Evolutionary conservation across 169 alveolate species (phyloP), one percentile per base, ranked within the genome.

Genomic region (Theileria orientalis): DNA sequence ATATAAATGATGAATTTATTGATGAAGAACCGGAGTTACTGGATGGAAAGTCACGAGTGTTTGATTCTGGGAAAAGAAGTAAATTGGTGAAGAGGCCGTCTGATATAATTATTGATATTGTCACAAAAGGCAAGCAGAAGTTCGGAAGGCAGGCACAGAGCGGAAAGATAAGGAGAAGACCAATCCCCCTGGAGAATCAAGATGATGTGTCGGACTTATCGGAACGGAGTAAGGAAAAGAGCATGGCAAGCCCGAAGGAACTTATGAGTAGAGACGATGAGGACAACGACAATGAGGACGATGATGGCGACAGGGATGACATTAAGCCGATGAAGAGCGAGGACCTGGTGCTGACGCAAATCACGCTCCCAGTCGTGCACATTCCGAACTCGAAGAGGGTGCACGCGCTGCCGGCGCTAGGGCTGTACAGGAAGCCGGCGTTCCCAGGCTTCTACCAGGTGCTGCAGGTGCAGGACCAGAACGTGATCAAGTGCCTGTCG

Each of bases 401-500:
- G 14, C 89, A 89, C 27, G 80, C 79, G 2, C 57, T 89, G 35
- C 74, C 83, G 13, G 94, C 92, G 9, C 67, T 90, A 27, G 92
- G 89, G 8, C 68, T 90, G 69, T 85, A 74, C 46, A 82, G 92
- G 32, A 85, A 89, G 62, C 94, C 94, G 0, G 94, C 94, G 3
- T 90, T 90, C 52, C 94, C 94, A 0, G 94, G 94, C 3, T 90
- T 88, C 76, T 90, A 79, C 56, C 94, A 90, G 59, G 87, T 90
- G 25, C 77, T 90, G 40, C 94, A 90, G 59, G 73, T 89, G 11
- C 93, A 87, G 23, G 93, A 89, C 74, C 92, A 69, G 25, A 61
- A 76, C 2, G 88, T 84, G 19, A 29, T 79, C 33, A 67, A 83
- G 46, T 83, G 82, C 57, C 79, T 83, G 40, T 71, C 86, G 1